phyloP scores from a whole-genome alignment of 2,329 filamentous ascomycete genomes.

The Sporothrix euskadiensis region DNA sequence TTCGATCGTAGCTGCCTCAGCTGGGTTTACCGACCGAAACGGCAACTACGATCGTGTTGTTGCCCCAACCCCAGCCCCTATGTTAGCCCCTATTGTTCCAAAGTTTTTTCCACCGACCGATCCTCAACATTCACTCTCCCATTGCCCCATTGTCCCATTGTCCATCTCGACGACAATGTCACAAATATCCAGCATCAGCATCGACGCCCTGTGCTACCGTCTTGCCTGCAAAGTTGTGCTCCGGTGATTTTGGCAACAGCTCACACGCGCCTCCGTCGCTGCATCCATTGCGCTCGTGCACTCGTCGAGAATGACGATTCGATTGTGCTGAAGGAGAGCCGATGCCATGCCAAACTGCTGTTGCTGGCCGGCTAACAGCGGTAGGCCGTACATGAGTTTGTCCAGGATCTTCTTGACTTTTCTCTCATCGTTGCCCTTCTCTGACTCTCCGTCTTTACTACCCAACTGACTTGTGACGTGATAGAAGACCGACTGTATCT shows the following conservation, averaged over 20 bases:
- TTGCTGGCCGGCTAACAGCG: slow-evolving; percentile 7
- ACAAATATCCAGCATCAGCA: slow-evolving; percentile 16
- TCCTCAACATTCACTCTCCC: background rate
- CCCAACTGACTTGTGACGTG: background rate
- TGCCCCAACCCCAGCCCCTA: background rate
- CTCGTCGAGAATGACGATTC: slow-evolving; percentile 8
- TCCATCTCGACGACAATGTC: slow-evolving; percentile 19
- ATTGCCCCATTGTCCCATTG: background rate
- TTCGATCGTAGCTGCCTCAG: background rate
- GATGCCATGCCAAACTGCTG: slow-evolving; percentile 11
- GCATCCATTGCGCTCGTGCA: slow-evolving; percentile 20
- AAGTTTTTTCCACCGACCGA: background rate
- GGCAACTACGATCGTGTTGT: background rate
- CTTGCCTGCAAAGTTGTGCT: slow-evolving; percentile 15
- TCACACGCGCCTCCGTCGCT: background rate
- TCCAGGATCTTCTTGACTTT: background rate
- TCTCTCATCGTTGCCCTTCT: background rate
- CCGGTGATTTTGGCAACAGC: background rate
- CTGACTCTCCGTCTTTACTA: background rate
- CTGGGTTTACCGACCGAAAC: background rate
- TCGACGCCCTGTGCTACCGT: slow-evolving; percentile 8
- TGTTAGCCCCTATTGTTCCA: background rate
- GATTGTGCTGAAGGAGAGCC: slow-evolving; percentile 14
- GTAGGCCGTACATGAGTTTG: background rate
- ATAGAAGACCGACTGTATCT: slow-evolving; percentile 1